A percentile compares a stretch with the other conserved stretches of the same genome.
Evolutionary conservation across 1,284 basidiomycete genomes (phyloP).

Genomic region (Sanghuangporus weigelae): DNA sequence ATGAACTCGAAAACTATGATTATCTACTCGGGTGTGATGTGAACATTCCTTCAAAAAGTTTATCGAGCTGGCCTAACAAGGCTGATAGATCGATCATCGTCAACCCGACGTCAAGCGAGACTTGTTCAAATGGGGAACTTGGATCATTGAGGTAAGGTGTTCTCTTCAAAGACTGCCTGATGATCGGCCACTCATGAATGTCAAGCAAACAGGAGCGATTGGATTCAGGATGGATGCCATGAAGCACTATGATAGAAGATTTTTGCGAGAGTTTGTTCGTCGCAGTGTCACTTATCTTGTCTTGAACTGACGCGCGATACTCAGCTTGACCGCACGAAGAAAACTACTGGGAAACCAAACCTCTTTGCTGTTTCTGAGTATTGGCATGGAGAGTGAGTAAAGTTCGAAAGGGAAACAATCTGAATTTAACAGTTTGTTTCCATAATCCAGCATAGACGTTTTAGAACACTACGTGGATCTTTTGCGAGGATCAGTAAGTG

Average conservation of each 20-base stretch:
- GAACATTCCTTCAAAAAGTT: slow-evolving; percentile 20
- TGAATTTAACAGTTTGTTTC: neutral
- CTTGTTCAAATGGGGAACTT: slow-evolving; percentile 59
- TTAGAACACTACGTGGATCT: slow-evolving; percentile 40
- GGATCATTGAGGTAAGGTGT: slow-evolving; percentile 57
- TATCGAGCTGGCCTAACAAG: no score
- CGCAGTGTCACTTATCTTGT: neutral
- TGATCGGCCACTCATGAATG: neutral
- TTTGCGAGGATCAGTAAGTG: slow-evolving; percentile 55
- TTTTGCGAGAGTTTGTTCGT: slow-evolving; percentile 62
- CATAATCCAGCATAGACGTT: no score
- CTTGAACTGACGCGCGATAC: neutral
- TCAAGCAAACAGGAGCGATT: slow-evolving; percentile 68
- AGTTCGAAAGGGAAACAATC: slow-evolving; percentile 3
- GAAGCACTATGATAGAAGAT: slow-evolving; percentile 73
- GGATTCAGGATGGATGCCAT: slow-evolving; percentile 90
- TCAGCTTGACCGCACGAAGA: slow-evolving; percentile 49
- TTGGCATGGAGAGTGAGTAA: slow-evolving; percentile 52
- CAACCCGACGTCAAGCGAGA: slow-evolving; percentile 77
- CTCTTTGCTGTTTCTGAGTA: slow-evolving; percentile 73
- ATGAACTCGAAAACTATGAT: slow-evolving; percentile 73
- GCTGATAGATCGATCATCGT: slow-evolving; percentile 70
- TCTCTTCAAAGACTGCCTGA: neutral
- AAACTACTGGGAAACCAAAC: slow-evolving; percentile 36
- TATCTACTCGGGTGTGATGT: slow-evolving; percentile 74